Base-by-base conservation (phyloP, 106 monocot species). In the Dendrobium nobile region DNA sequence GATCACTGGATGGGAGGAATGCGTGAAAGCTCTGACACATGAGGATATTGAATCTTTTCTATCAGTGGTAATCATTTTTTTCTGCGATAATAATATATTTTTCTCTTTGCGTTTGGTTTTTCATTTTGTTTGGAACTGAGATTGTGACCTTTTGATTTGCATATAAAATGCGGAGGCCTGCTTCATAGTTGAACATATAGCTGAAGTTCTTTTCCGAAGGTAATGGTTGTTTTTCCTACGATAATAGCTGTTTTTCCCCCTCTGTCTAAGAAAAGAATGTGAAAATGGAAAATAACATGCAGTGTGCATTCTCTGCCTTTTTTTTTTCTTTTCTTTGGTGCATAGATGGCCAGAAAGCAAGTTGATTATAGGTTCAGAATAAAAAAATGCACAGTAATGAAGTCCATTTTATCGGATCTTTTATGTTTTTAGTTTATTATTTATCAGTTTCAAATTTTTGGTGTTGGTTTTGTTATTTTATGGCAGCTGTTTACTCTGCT, bases 11-110 rank as follows among this genome's bases (percentile, higher is more conserved):
- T 83, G 82, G 82, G 77, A 67, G 64, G 77, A 72, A 83, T 83
- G 72, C 82, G 82, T 72, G 26, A 55, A 44, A 31, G 82, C 78
- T 18, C 42, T 83, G 37, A 83, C 82, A 48, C 67, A 31, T 77
- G 82, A 83, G 72, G 82, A 83, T 54, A 83, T 83, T 42, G 77
- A 65, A 55, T 83, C 82, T 78, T 83, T 83, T 78, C 77, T 83
- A 51, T 78, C 54, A 17, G 72, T 48, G 82, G 82, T 83, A 77
- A 47, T n/a, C 20, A 64, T 43, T 4, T 55, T 17, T 31, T 0
- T 58, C 18, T n/a, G 67, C 28, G n/a, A 28, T 72, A 28, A 26
- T 37, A 10, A 70, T 40, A 22, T 40, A 9, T 26, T 2, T n/a
- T 51, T 51, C 13, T 51, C 10, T 51, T 51, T 51, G 10, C 51